Evolutionary conservation across 768 basidiomycete genomes (phyloP).

Genomic region (Auricularia sp.): DNA sequence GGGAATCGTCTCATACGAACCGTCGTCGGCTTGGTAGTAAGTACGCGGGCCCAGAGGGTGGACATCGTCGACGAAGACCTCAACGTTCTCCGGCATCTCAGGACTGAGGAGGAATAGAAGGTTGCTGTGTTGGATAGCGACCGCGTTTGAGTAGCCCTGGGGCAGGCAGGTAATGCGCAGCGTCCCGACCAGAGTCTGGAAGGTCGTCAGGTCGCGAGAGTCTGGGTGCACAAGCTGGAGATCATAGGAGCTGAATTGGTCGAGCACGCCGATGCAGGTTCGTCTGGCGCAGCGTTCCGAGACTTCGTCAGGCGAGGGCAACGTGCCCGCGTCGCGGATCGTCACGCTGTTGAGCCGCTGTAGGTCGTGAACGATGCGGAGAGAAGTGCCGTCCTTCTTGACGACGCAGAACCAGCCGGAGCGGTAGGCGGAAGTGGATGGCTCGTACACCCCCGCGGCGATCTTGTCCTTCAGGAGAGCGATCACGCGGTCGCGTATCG

Average conservation of each 20-base stretch:
- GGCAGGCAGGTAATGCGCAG: neutral
- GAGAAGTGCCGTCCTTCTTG: constrained; percentile 18
- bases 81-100: constrained; percentile 29
- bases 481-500: constrained; percentile 19
- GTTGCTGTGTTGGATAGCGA: constrained; percentile 19
- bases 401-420: constrained; percentile 24
- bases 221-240: neutral
- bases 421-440: constrained; percentile 26
- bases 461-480: constrained; percentile 27
- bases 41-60: constrained; percentile 24
- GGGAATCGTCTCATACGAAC: constrained; percentile 24
- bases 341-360: constrained; percentile 29
- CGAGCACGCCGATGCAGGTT: neutral
- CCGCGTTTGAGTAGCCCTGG: constrained; percentile 5
- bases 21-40: constrained; percentile 18
- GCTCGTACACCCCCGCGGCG: constrained; percentile 29
- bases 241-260: neutral
- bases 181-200: constrained; percentile 5
- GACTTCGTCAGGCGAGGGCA: constrained; percentile 25
- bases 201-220: constrained; percentile 2
- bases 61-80: constrained; percentile 31
- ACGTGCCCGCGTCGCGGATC: constrained; percentile 26
- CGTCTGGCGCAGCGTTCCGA: constrained; percentile 22
- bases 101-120: constrained; percentile 26
- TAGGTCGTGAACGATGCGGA: constrained; percentile 28